Evolutionary conservation across 2,329 filamentous ascomycete species (phyloP), one percentile per base, ranked within the genome.

Genomic region (Incumbomyces lentus): DNA sequence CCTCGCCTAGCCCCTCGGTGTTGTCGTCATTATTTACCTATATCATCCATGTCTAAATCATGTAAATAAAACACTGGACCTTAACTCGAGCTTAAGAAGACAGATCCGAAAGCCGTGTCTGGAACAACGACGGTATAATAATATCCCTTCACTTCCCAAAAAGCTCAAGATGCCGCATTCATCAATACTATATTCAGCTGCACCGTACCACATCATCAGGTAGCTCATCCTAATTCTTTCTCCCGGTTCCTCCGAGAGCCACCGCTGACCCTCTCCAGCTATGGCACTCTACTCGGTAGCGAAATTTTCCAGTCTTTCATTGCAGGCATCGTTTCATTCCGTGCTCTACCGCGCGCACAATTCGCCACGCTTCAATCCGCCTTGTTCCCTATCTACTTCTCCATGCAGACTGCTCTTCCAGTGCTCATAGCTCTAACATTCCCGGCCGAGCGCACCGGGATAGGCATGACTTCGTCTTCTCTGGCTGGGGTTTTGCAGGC

Each of bases 261-360:
- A 31, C 14, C 46, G 50, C 41, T 48, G 46, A 34, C 14, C n/a
- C 4, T 30, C 48, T 11, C 39, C 56, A 92, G 86, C 62, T 95
- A 93, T 68, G 88, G 87, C 55, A 88, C 86, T 16, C 76, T 96
- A 41, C 72, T 96, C 12, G 92, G 92, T 53, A 82, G 83, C 22
- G 84, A 87, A 33, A 75, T 95, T 64, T 96, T 88, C 67, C 87
- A 96, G 64, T 82, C 84, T 66, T 63, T 65, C 66, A 69, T 82
- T 49, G 71, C 69, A 42, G 79, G 87, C 49, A 78, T 87, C 44
- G 72, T 89, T 46, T 81, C 86, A 58, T 94, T 84, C 73, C 81
- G 75, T 60, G 75, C 78, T 10, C 79, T 95, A 32, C 79, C 86
- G 19, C 79, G 86, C 19, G 78, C 86, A 0, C 79, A 86, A 61